phyloP scores from a whole-genome alignment of 192 early-diverging fungal species.

The Coemansia sp. region DNA sequence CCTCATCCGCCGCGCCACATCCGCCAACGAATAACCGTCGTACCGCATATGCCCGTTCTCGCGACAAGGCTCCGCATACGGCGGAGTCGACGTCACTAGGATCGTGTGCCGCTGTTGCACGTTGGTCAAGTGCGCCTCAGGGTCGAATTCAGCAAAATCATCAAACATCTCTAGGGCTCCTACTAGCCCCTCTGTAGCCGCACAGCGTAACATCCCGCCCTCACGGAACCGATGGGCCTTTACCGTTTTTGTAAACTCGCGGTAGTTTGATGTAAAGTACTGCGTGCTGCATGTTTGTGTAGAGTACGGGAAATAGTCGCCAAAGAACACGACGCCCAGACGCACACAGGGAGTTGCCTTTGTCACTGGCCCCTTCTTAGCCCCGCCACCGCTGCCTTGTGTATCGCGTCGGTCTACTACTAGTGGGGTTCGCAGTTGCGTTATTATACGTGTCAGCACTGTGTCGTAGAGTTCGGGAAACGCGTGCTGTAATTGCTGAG shows the following conservation, averaged over 20 bases:
- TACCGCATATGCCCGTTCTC: conserved; percentile 51
- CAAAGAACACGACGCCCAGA: conserved; percentile 54
- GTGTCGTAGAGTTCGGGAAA: conserved; percentile 51
- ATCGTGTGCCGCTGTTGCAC: conserved; percentile 52
- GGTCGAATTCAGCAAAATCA: conserved; percentile 50
- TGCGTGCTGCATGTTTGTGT: conserved; percentile 46
- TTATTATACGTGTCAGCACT: conserved; percentile 40
- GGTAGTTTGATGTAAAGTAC: conserved; percentile 56
- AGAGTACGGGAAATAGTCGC: conserved; percentile 54
- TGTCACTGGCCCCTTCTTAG: conserved; percentile 20
- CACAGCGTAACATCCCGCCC: conserved; percentile 49
- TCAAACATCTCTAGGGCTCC: conserved; percentile 55
- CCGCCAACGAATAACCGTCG: conserved; percentile 44
- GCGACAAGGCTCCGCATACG: conserved; percentile 41
- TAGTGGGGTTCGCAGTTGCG: conserved; percentile 46
- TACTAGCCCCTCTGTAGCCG: conserved; percentile 50
- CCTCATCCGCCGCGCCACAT: conserved; percentile 45
- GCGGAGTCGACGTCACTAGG: conserved; percentile 47
- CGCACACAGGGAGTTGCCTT: conserved; percentile 51
- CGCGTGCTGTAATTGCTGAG: conserved; percentile 46
- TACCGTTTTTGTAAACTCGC: conserved; percentile 49
- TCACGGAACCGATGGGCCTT: conserved; percentile 50
- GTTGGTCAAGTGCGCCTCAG: conserved; percentile 40
- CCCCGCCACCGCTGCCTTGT: conserved; percentile 11
- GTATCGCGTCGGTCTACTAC: conserved; percentile 30